Base-by-base conservation (phyloP, 768 basidiomycete genomes). In the Podaxis sp. region DNA sequence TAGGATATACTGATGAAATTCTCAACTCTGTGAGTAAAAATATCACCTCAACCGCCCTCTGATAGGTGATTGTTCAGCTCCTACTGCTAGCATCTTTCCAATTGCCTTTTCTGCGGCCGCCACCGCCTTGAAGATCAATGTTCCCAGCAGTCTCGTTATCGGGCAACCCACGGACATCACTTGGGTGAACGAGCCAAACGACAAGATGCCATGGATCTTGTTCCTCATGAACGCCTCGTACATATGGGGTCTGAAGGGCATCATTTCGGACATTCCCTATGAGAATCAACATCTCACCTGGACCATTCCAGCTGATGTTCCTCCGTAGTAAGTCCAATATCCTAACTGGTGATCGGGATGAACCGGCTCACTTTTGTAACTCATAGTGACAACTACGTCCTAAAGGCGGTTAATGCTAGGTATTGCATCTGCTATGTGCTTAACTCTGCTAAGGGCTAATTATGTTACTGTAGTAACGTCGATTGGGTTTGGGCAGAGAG, bases 161-260 rank as follows among this genome's bases (percentile, higher is more conserved):
- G 49, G 58, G 13, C 33, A 58, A n/a, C 17, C 56, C 8, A 58
- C 44, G 1, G 26, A 22, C 12, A 40, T 28, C 36, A 44, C 36
- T 13, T 46, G 56, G 56, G 22, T 26, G 8, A 46, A 57, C n/a
- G 40, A 44, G 11, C 26, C 40, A 15, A 30, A 57, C 13, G 40
- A 44, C 17, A 40, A 40, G 10, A 41, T 41, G 40, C 56, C 38
- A 20, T 57, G 56, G 40, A 57, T 44, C 26, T 41, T 55, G 15
- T 55, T 55, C 36, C 53, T 55, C 53, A 55, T 40, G 53, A 57
- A 41, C 15, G 41, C 26, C 7, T 57, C 40, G 24, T 26, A 46
- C 37, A 28, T 46, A 20, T 46, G 20, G 38, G 26, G 38, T 15
- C 17, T 57, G 20, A 15, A 44, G 24, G 41, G 24, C 2, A 57